Percentiles rank a stretch among this genome's conserved stretches.
Conservation (phyloP, 805 yeast genomes). For the Metschnikowia reukaufii region DNA sequence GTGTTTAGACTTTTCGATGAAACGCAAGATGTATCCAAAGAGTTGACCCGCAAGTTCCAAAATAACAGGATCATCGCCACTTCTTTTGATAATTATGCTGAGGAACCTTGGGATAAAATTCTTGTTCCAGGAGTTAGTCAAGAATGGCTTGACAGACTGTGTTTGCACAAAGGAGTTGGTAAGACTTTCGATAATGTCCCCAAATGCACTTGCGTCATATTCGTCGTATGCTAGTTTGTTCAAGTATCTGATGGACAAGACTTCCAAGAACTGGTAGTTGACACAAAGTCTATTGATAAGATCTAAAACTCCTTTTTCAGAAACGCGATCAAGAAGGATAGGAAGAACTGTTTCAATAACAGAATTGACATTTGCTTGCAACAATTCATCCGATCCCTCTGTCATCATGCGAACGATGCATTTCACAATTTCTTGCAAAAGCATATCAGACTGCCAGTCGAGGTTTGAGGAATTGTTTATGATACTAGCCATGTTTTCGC, state of each 20-base stretch:
- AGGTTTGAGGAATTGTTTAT: conserved; percentile 35
- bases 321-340: conserved; percentile 28
- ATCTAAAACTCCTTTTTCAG: conserved; percentile 28
- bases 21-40: conserved; percentile 41
- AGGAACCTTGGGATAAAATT: conserved; percentile 45
- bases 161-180: conserved; percentile 27
- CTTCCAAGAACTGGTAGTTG: conserved; percentile 44
- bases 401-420: conserved; percentile 54
- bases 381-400: conserved; percentile 12
- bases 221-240: conserved; percentile 34
- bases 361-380: conserved; percentile 28
- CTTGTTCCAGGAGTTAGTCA: conserved; percentile 44
- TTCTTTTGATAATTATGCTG: conserved; percentile 13
- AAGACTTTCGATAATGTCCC: conserved; percentile 20
- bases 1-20: conserved; percentile 43
- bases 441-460: conserved; percentile 43
- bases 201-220: conserved; percentile 9
- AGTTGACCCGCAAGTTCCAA: conserved; percentile 44
- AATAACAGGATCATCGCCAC: conserved; percentile 22
- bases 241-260: conserved; percentile 43
- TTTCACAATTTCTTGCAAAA: conserved; percentile 52
- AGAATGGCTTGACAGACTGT: conserved; percentile 32
- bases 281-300: conserved; percentile 35
- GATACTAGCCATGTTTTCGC: conserved; percentile 48
- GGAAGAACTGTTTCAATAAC: conserved; percentile 43